Base-by-base conservation (phyloP, 805 yeast species). In the Starmerella khaoyaiensis region DNA sequence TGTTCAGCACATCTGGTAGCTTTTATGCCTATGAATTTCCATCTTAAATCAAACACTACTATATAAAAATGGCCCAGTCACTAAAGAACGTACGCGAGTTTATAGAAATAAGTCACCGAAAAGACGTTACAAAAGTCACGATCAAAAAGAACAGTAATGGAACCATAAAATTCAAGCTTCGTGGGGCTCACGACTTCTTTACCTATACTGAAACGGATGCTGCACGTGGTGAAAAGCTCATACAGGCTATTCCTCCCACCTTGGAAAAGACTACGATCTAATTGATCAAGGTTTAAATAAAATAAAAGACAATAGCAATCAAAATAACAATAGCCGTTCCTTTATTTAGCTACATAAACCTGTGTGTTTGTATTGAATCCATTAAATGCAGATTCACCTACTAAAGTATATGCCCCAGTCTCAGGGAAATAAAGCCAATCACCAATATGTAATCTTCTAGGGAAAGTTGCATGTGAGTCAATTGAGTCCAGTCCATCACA, bases 111-210 rank as follows among this genome's bases (percentile, higher is more conserved):
- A 83, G 65, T 37, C 53, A 58, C 47, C 59, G 96, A 76, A 74
- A 84, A 61, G 97, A 86, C 76, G 83, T 90, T 63, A 74, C 74
- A 69, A 68, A 79, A 51, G 95, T 94, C 59, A 76, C 86, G 64
- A 80, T 90, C 74, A 90, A 90, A 79, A 76, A 78, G 71, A 83
- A 83, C 83, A 67, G 72, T 64, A 77, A 79, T 69, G 72, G 72
- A 76, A 90, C 80, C 71, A 84, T 95, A 72, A 90, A 90, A 72
- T 90, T 90, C 86, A 90, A 90, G 81, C 82, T 90, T 62, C 84
- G 97, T 76, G 95, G 96, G 67, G 61, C 94, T 51, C 83, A 73
- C 67, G 67, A 80, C 74, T 76, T 83, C 63, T 90, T 90, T 81
- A 90, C 98, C 57, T 74, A 87, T 68, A 80, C 80, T 56, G 87